Conservation (phyloP, 2,329 filamentous ascomycete species). For the Apiospora pterosperma region DNA sequence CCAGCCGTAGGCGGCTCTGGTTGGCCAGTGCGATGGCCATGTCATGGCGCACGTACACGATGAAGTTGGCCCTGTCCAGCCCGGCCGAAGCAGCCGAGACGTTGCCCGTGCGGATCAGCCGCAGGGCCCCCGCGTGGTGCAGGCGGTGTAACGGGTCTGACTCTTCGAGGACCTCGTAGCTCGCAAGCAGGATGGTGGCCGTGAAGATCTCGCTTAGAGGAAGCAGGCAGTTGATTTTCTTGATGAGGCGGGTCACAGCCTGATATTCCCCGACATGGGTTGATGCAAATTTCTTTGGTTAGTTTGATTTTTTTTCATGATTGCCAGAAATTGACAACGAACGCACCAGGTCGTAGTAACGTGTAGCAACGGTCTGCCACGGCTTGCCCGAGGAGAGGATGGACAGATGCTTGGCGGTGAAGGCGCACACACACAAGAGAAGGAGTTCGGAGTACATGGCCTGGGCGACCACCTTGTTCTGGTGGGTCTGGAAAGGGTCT, state of each 20-base stretch:
- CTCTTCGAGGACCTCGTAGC: conserved; percentile 8
- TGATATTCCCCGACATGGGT: too few species aligned
- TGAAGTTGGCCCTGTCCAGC: conserved; percentile 10
- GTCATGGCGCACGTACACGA: conserved; percentile 8
- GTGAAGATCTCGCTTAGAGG: conserved; percentile 5
- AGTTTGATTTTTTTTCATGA: too few species aligned
- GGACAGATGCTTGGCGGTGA: conserved; percentile 10
- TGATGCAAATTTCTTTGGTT: too few species aligned
- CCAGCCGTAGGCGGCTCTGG: conserved; percentile 4
- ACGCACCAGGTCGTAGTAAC: conserved; percentile 8
- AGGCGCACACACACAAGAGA: conserved; percentile 7
- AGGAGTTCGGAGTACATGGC: conserved; percentile 5
- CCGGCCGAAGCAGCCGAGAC: not conserved
- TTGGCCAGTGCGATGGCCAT: conserved; percentile 10
- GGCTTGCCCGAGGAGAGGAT: conserved; percentile 3
- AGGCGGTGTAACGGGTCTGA: conserved; percentile 3
- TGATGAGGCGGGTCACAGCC: too few species aligned
- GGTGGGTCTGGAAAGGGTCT: conserved; percentile 6
- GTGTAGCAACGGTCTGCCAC: conserved; percentile 2
- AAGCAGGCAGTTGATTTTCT: too few species aligned
- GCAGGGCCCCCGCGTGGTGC: conserved; percentile 4
- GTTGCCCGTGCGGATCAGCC: conserved; percentile 1
- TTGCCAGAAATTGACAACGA: conserved; percentile 5
- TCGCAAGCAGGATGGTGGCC: conserved; percentile 7
- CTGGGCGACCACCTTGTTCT: conserved; percentile 2